Percentiles rank a stretch among this genome's conserved stretches.
These are phyloP conservation scores for Hypholoma sublateritium DNA, from an alignment of 768 basidiomycete species.

Conservation along the genomic window DNA sequence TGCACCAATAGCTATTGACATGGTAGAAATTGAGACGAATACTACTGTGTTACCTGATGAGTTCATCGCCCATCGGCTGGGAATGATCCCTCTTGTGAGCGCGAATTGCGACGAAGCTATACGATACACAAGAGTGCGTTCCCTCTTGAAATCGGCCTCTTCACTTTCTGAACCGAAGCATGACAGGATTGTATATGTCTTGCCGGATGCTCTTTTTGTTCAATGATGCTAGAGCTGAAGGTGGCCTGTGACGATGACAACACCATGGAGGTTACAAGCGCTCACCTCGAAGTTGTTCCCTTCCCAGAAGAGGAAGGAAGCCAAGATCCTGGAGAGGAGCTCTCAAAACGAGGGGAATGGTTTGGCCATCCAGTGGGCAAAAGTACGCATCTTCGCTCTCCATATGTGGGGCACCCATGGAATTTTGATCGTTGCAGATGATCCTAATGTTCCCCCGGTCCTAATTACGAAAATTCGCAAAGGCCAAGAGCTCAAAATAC, in stretches of 20 bases:
- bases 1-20: slow-evolving; percentile 78
- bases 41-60: slow-evolving; percentile 95
- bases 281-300: slow-evolving; percentile 70
- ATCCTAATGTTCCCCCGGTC: slow-evolving; percentile 63
- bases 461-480: slow-evolving; percentile 91
- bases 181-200: slow-evolving; percentile 91
- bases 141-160: background rate
- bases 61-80: slow-evolving; percentile 94
- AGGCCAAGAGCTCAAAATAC: slow-evolving; percentile 85
- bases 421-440: slow-evolving; percentile 41
- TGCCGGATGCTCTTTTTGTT: slow-evolving; percentile 82
- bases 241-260: slow-evolving; percentile 70
- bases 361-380: slow-evolving; percentile 89
- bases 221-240: slow-evolving; percentile 78
- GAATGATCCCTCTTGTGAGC: slow-evolving; percentile 89
- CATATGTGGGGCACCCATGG: slow-evolving; percentile 8
- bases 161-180: background rate
- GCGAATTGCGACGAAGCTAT: slow-evolving; percentile 88
- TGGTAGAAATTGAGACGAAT: slow-evolving; percentile 90
- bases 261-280: slow-evolving; percentile 86
- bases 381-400: slow-evolving; percentile 43
- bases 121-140: slow-evolving; percentile 68
- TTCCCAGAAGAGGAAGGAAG: slow-evolving; percentile 34
- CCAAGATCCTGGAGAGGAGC: slow-evolving; percentile 59
- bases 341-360: slow-evolving; percentile 67